These are phyloP conservation scores for Carpinus viminea DNA, from an alignment of 306 rosid species.

Conservation along the genomic window DNA sequence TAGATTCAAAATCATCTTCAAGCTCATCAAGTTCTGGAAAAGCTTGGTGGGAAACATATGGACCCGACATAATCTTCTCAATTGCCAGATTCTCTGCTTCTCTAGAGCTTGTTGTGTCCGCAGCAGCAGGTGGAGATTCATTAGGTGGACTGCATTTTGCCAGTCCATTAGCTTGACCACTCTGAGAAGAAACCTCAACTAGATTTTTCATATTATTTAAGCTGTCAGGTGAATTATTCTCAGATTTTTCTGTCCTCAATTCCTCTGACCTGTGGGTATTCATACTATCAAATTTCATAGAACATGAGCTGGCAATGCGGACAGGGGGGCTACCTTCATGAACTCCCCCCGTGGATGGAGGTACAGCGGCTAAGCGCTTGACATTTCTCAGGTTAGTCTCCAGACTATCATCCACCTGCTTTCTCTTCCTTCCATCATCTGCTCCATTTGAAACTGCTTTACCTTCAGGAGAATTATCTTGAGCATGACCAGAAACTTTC, in stretches of 20 bases:
- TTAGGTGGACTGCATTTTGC: slow-evolving; percentile 30
- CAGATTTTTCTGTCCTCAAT: slow-evolving; percentile 36
- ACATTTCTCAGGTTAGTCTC: slow-evolving; percentile 43
- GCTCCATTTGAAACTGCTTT: slow-evolving; percentile 42
- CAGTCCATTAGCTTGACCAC: slow-evolving; percentile 44
- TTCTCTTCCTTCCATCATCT: slow-evolving; percentile 64
- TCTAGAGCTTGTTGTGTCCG: slow-evolving; percentile 46
- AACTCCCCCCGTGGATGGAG: slow-evolving; percentile 40
- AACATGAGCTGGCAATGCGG: slow-evolving; percentile 44
- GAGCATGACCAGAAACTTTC: slow-evolving; percentile 56
- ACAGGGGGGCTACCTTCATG: slow-evolving; percentile 46
- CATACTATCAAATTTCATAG: slow-evolving; percentile 42
- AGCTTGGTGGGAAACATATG: slow-evolving; percentile 50
- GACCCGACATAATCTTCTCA: slow-evolving; percentile 65
- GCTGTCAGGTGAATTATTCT: slow-evolving; percentile 8
- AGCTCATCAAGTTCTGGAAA: slow-evolving; percentile 73
- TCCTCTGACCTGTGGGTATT: slow-evolving; percentile 36
- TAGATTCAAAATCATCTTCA: slow-evolving; percentile 51
- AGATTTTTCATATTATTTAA: slow-evolving; percentile 32
- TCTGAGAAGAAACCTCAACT: slow-evolving; percentile 41
- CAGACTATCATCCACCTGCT: slow-evolving; percentile 48
- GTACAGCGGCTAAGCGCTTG: slow-evolving; percentile 37
- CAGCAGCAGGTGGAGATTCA: slow-evolving; percentile 21
- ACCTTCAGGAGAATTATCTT: slow-evolving; percentile 49
- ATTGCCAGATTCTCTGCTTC: slow-evolving; percentile 75